Conservation (phyloP, 768 basidiomycete species). For the Kwoniella dejecticola region DNA sequence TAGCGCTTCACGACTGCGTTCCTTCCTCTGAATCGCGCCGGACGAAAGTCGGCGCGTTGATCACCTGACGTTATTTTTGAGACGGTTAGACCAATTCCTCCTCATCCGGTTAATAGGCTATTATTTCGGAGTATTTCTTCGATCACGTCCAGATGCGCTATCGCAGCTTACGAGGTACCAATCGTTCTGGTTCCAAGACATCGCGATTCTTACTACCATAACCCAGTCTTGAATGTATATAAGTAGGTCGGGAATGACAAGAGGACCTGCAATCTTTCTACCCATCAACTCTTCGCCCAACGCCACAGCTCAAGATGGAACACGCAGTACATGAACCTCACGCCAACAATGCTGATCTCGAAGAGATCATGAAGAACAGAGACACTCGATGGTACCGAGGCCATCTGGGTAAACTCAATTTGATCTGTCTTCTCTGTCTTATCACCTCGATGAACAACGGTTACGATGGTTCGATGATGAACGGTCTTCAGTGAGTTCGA, state of each 20-base stretch:
- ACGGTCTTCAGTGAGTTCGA: constrained; percentile 60
- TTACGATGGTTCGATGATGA: constrained; percentile 55
- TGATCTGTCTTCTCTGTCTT: constrained; percentile 61
- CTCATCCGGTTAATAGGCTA: background rate
- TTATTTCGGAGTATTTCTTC: too few species aligned
- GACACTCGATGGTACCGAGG: constrained; percentile 41
- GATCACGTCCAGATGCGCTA: too few species aligned
- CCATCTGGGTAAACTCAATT: constrained; percentile 29
- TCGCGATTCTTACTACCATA: too few species aligned
- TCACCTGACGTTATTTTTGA: background rate
- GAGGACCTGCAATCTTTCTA: background rate
- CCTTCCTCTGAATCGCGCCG: background rate
- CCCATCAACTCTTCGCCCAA: background rate
- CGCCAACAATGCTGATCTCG: constrained; percentile 8
- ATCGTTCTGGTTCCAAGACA: too few species aligned
- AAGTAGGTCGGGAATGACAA: too few species aligned
- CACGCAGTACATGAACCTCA: constrained; percentile 24
- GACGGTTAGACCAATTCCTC: background rate
- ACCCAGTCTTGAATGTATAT: too few species aligned
- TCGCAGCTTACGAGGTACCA: too few species aligned
- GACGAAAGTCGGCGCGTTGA: background rate
- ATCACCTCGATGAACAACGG: constrained; percentile 69
- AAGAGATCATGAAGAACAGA: constrained; percentile 22
- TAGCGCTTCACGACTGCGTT: too few species aligned
- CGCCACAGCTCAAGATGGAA: constrained; percentile 20